Percentiles rank a stretch among this genome's conserved stretches.
Conservation (phyloP, 257 asterid species). For the Solanum tacnaense region DNA sequence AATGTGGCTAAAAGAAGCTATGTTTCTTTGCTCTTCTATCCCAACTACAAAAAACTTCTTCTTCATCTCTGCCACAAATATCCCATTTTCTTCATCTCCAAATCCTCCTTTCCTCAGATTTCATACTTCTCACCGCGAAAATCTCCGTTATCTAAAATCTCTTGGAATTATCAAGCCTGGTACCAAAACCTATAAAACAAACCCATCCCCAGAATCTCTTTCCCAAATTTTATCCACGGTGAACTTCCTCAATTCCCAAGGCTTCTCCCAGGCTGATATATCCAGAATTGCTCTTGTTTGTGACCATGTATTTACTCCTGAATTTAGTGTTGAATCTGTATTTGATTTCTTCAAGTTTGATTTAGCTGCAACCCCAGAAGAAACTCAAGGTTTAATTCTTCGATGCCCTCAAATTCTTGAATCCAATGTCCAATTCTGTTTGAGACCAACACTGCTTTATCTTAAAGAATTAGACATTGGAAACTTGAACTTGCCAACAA, state of each 20-base stretch:
- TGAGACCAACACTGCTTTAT: constrained; percentile 16
- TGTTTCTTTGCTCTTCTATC: not conserved
- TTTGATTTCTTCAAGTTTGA: constrained; percentile 12
- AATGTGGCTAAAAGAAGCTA: not conserved
- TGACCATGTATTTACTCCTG: constrained; percentile 11
- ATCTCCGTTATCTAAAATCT: constrained; percentile 20
- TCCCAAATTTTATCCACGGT: constrained; percentile 15
- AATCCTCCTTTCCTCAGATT: constrained; percentile 9
- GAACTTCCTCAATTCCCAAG: constrained; percentile 17
- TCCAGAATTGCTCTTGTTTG: constrained; percentile 13
- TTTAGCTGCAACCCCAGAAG: constrained; percentile 21
- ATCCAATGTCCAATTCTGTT: constrained; percentile 18
- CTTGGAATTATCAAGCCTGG: constrained; percentile 12
- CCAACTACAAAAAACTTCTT: not conserved
- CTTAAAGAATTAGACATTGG: constrained; percentile 14
- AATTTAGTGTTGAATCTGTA: constrained; percentile 4
- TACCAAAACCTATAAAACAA: not conserved
- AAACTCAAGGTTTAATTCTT: constrained; percentile 15
- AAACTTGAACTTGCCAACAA: constrained; percentile 19
- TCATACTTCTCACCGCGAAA: constrained; percentile 14
- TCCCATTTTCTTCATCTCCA: not conserved
- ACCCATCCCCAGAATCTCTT: constrained; percentile 15
- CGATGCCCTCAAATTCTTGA: constrained; percentile 23
- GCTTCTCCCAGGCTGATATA: constrained; percentile 17
- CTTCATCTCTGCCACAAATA: not conserved